Base-by-base conservation (phyloP, 2,329 filamentous ascomycete genomes). In the Thermomyces lanuginosus region DNA sequence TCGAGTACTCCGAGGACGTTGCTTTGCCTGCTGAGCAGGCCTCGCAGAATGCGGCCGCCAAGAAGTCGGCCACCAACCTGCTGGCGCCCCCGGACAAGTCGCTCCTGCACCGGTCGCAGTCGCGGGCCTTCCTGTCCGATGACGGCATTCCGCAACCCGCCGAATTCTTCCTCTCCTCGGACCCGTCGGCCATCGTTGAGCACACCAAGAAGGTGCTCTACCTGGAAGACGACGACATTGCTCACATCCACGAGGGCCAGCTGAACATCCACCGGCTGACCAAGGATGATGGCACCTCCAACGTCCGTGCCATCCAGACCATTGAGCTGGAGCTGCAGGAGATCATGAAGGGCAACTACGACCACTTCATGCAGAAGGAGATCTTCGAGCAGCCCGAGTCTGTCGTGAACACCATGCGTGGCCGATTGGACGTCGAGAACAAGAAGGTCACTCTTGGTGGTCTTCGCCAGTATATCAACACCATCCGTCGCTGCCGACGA, bases 331-430 rank as follows among this genome's bases (percentile, higher is more conserved):
- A 98, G 67, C 76, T 98, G 39, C 89, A 98, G 66, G 84, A 98
- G 66, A 98, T 98, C 61, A 98, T 98, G 89, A 98, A 98, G 76
- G 89, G 89, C 59, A 91, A 89, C 55, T 98, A 95, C 60, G 89
- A 98, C 58, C 89, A 98, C 65, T 98, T 93, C 69, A 98, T 98
- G 89, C 89, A 98, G 58, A 98, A 98, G 73, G 89, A 98, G 59
- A 98, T 98, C 49, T 98, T 98, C 57, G 89, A 98, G 69, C 89
- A 98, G 66, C 89, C 89, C 49, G 89, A 98, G 63, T 98, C 89
- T 8, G 82, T 98, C 35, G 76, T 98, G 64, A 98, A 98, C 71
- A 93, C 89, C 41, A 98, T 98, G 89, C 82, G 89, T 73, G 89
- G 89, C 61, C 89, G 89, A 63, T 66, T 98, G 45, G 89, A 98